Evolutionary conservation across 139 green algal species (phyloP).

Genomic region (Chlamydomonas schloesseri): DNA sequence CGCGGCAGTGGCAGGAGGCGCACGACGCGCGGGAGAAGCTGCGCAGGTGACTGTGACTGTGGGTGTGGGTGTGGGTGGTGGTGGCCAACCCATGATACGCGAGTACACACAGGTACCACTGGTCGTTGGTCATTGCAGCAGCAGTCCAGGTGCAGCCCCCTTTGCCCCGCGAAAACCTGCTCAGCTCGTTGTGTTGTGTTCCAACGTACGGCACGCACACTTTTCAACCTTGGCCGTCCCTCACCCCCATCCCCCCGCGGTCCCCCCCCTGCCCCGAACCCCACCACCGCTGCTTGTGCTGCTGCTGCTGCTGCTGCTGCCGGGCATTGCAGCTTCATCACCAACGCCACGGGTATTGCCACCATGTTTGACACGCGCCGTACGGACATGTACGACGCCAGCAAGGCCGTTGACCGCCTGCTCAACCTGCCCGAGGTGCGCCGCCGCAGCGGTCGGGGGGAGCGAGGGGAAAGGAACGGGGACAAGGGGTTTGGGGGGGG

Average conservation of each 20-base stretch:
- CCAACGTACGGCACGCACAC: too few species aligned
- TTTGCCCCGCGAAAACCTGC: too few species aligned
- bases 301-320: too few species aligned
- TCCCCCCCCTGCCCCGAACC: neutral
- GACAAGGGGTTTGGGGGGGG: neutral
- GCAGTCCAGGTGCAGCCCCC: neutral
- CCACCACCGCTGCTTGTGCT: too few species aligned
- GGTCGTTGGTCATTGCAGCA: too few species aligned
- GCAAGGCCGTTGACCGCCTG: constrained; percentile 65
- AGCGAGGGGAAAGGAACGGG: neutral
- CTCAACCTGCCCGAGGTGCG: constrained; percentile 68
- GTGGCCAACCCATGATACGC: too few species aligned
- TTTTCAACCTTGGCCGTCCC: too few species aligned
- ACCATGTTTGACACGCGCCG: constrained; percentile 76
- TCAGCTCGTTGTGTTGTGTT: too few species aligned
- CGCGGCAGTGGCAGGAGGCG: constrained; percentile 60
- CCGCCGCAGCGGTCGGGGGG: too few species aligned
- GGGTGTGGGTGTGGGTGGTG: neutral
- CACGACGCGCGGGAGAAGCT: constrained; percentile 51
- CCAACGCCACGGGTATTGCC: constrained; percentile 56
- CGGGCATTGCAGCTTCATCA: constrained; percentile 29
- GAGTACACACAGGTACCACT: too few species aligned
- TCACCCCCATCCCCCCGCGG: too few species aligned
- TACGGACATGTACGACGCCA: constrained; percentile 65
- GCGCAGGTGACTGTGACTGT: constrained; percentile 31